phyloP scores from a whole-genome alignment of 495 filamentous ascomycete genomes.

The Trichoderma virens region DNA sequence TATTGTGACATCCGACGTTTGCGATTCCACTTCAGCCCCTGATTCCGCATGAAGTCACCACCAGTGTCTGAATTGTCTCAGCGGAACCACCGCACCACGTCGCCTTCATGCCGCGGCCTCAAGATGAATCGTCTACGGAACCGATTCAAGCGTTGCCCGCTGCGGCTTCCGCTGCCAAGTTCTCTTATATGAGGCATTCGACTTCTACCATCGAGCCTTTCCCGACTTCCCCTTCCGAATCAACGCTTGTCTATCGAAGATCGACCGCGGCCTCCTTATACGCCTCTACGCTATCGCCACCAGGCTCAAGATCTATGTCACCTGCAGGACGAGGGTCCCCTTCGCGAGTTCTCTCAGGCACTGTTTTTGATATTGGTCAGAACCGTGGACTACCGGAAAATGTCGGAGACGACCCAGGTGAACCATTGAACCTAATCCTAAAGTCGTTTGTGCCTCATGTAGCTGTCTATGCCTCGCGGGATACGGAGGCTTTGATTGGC shows the following conservation, averaged over 20 bases:
- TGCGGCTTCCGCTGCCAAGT: slow-evolving; percentile 31
- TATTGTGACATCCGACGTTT: not conserved
- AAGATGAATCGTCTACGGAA: slow-evolving; percentile 32
- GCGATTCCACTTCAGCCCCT: not conserved
- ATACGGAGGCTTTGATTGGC: slow-evolving; percentile 69
- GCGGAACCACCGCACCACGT: slow-evolving; percentile 8
- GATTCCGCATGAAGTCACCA: slow-evolving; percentile 9
- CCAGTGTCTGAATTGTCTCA: not conserved
- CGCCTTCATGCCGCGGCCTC: slow-evolving; percentile 36
- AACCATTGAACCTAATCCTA: slow-evolving; percentile 66
- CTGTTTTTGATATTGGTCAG: slow-evolving; percentile 38
- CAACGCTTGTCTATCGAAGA: slow-evolving; percentile 42
- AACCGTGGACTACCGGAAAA: slow-evolving; percentile 37
- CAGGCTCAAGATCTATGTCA: slow-evolving; percentile 49
- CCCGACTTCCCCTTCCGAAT: slow-evolving; percentile 31
- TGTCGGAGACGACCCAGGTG: slow-evolving; percentile 44
- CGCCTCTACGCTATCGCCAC: slow-evolving; percentile 47
- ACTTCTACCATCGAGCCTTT: slow-evolving; percentile 25
- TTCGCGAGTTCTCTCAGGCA: slow-evolving; percentile 39
- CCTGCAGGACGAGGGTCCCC: slow-evolving; percentile 50
- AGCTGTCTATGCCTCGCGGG: slow-evolving; percentile 71
- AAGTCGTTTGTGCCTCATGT: slow-evolving; percentile 83
- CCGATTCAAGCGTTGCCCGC: slow-evolving; percentile 35
- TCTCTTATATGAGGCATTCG: slow-evolving; percentile 24
- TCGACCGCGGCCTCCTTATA: slow-evolving; percentile 52